phyloP scores from a whole-genome alignment of 306 rosid genomes.

The Castanospermum australe region DNA sequence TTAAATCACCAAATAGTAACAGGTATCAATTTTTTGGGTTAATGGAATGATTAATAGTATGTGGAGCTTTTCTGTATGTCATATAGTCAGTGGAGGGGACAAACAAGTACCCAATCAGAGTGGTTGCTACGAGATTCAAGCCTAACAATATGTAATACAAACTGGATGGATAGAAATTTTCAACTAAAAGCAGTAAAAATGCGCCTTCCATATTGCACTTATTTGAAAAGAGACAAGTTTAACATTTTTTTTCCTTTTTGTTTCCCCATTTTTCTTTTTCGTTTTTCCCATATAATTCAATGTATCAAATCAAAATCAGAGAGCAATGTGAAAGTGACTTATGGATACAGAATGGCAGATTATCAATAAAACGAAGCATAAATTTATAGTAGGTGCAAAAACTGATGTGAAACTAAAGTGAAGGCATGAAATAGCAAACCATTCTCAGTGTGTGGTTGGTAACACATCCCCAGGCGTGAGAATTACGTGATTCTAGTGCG shows the following conservation, averaged over 20 bases:
- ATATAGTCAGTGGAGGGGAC: conserved; percentile 33
- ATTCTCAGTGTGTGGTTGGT: neutral
- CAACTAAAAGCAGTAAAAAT: conserved; percentile 25
- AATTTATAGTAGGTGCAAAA: neutral
- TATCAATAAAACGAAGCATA: neutral
- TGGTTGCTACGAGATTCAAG: conserved; percentile 37
- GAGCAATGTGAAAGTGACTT: conserved; percentile 8
- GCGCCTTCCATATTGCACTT: conserved; percentile 36
- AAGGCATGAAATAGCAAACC: conserved; percentile 6
- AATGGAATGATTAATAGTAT: neutral
- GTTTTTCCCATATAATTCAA: neutral
- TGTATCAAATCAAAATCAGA: neutral
- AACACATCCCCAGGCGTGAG: neutral
- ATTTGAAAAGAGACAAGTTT: conserved; percentile 26
- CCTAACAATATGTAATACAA: conserved; percentile 29
- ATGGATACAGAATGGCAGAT: neutral
- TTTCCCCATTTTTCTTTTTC: neutral
- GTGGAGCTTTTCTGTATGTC: conserved; percentile 34
- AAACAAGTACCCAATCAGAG: conserved; percentile 22
- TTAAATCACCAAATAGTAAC: conserved; percentile 2
- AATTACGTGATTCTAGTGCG: conserved; percentile 3
- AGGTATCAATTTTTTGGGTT: conserved; percentile 12
- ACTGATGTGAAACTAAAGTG: conserved; percentile 7
- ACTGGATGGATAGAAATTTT: conserved; percentile 40
- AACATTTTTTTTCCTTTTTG: neutral